Percentiles rank a stretch among this genome's conserved stretches.
Evolutionary conservation across 139 green algal genomes (phyloP).

Genomic region (Volvox reticuliferus): DNA sequence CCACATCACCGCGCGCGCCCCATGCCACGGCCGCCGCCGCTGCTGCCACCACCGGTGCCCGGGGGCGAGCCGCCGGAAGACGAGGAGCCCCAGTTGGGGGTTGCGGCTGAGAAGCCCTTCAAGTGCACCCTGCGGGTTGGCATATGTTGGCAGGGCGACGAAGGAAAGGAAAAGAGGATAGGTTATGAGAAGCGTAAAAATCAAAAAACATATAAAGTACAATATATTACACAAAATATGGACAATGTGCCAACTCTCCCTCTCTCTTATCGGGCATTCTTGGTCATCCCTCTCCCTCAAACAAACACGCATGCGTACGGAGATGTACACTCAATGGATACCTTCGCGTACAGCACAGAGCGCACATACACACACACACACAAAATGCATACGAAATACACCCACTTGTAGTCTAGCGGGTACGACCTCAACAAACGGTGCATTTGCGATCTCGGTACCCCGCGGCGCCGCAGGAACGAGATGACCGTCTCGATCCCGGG

Average conservation of each 20-base stretch:
- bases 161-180: not conserved
- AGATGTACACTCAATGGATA: too few species aligned
- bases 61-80: not conserved
- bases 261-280: too few species aligned
- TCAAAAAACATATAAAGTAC: too few species aligned
- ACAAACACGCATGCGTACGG: too few species aligned
- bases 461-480: slow-evolving; percentile 29
- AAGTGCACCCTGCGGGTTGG: slow-evolving; percentile 11
- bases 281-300: too few species aligned
- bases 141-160: too few species aligned
- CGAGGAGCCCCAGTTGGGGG: not conserved
- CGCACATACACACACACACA: not conserved
- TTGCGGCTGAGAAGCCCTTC: not conserved
- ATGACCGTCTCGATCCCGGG: slow-evolving; percentile 43
- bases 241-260: too few species aligned
- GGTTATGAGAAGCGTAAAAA: too few species aligned
- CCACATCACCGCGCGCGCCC: not conserved
- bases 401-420: slow-evolving; percentile 46
- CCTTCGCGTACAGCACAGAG: too few species aligned
- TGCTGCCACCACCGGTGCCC: not conserved
- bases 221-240: too few species aligned
- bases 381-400: too few species aligned
- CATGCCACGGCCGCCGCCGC: not conserved
- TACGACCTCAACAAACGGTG: slow-evolving; percentile 18
- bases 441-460: slow-evolving; percentile 34